Evolutionary conservation across 805 yeast species (phyloP), one percentile per base, ranked within the genome.

Genomic region (Vanderwaltozyma verrucispora): DNA sequence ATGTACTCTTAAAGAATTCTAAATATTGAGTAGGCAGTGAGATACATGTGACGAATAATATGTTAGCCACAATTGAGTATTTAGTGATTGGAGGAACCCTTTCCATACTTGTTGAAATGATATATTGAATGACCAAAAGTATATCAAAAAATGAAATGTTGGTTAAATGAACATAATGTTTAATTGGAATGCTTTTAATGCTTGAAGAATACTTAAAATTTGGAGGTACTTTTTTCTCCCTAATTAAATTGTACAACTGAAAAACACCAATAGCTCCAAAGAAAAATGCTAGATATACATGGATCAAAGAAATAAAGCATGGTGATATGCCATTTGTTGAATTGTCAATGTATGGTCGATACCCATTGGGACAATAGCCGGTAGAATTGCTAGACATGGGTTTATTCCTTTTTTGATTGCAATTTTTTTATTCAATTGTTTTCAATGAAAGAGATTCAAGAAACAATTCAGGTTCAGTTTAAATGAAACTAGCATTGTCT

Each of bases 281-380:
- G 19, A 47, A 33, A 4, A 36, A 25, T 2, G 50, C 46, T 11
- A 41, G 37, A 6, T 36, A 27, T 1, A 40, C 28, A 9, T 45
- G 47, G 1, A 49, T 42, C 5, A 48, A 17, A 3, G 62, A 48
- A 6, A 59, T 26, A 37, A 59, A 59, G 34, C 63, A 56, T 13
- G 69, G 66, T 20, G 51, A 47, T 24, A 68, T 41, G 10, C 58
- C 56, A 49, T 67, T 51, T 5, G 52, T 48, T 10, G 59, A 50
- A 10, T 45, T 51, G 16, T 64, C 54, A 10, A 59, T 53, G 21
- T 67, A 49, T 4, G 67, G 67, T 21, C 47, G 45, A 29, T 35
- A 47, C 15, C 56, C 56, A 39, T 42, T 48, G n/a, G 45, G 33
- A 23, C 50, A 44, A 3, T 27, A 27, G 11, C 5, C 14, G 2